Evolutionary conservation across 805 yeast species (phyloP).

Genomic region (Candida takata): DNA sequence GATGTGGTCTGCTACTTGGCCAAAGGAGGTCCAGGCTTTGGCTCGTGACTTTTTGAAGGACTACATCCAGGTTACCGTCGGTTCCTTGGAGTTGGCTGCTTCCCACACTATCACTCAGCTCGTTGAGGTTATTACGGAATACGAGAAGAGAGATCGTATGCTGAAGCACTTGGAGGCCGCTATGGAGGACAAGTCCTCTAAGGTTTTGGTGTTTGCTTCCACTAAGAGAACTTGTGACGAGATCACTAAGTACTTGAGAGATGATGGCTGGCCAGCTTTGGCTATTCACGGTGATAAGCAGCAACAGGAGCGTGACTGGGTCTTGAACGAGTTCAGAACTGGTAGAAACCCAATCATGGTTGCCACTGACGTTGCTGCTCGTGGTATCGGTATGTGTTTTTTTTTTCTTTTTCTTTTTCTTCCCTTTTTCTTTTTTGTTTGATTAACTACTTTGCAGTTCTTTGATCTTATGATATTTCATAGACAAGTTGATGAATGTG

Average conservation of each 20-base stretch:
- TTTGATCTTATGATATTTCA: conserved; percentile 10
- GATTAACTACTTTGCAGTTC: conserved; percentile 20
- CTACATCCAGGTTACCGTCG: conserved; percentile 94
- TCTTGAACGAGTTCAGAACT: conserved; percentile 80
- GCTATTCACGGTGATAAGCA: conserved; percentile 99
- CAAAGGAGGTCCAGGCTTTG: conserved; percentile 91
- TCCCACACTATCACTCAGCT: conserved; percentile 93
- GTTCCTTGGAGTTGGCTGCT: conserved; percentile 93
- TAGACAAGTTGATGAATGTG: background rate
- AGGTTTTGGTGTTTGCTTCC: conserved; percentile 86
- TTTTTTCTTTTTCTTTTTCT: conserved; percentile 6
- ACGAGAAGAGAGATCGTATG: conserved; percentile 90
- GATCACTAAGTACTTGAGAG: conserved; percentile 81
- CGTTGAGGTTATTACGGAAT: conserved; percentile 86
- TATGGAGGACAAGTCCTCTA: conserved; percentile 61
- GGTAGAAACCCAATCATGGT: conserved; percentile 97
- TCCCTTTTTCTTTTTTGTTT: background rate
- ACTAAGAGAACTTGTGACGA: conserved; percentile 98
- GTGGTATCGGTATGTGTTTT: conserved; percentile 94
- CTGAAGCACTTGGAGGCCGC: conserved; percentile 78
- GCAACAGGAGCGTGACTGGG: conserved; percentile 99
- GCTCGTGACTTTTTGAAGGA: conserved; percentile 88
- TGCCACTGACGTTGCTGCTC: conserved; percentile 99
- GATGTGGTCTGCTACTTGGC: conserved; percentile 99
- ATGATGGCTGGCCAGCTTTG: conserved; percentile 97